These are phyloP conservation scores for Solanum aculeatissimum DNA, from an alignment of 305 asterid species.

Conservation along the genomic window DNA sequence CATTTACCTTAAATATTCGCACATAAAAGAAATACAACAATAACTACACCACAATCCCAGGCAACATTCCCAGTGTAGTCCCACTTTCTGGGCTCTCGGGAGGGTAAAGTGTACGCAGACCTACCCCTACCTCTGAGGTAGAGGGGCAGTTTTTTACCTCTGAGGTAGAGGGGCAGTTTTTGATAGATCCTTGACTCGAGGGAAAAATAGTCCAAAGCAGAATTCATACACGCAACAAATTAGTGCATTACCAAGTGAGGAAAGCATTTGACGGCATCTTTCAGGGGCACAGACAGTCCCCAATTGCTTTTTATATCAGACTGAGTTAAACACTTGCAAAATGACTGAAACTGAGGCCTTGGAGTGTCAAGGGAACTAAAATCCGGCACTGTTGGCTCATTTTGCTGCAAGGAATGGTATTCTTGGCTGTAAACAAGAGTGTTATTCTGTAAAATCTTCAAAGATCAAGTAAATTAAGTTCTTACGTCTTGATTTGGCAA, in stretches of 20 bases:
- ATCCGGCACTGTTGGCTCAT: neutral
- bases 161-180: neutral
- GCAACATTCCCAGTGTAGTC: neutral
- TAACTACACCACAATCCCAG: neutral
- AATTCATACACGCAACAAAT: neutral
- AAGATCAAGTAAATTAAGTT: neutral
- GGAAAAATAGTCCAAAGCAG: rapidly evolving
- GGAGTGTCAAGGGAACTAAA: neutral
- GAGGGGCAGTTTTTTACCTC: rapidly evolving
- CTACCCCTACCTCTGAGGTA: neutral
- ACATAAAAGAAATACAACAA: neutral
- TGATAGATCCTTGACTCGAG: rapidly evolving
- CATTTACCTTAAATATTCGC: neutral
- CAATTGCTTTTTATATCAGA: neutral
- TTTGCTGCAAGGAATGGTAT: neutral
- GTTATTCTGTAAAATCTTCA: neutral
- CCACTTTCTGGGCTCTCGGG: neutral
- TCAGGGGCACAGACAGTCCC: neutral
- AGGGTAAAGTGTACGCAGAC: neutral
- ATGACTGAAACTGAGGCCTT: neutral
- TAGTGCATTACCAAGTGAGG: neutral
- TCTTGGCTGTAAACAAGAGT: neutral
- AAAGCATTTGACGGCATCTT: neutral
- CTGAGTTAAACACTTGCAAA: neutral
- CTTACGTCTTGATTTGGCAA: neutral